Base-by-base conservation (phyloP, 108 stramenopile species). In the Aurantiochytrium sp. region DNA sequence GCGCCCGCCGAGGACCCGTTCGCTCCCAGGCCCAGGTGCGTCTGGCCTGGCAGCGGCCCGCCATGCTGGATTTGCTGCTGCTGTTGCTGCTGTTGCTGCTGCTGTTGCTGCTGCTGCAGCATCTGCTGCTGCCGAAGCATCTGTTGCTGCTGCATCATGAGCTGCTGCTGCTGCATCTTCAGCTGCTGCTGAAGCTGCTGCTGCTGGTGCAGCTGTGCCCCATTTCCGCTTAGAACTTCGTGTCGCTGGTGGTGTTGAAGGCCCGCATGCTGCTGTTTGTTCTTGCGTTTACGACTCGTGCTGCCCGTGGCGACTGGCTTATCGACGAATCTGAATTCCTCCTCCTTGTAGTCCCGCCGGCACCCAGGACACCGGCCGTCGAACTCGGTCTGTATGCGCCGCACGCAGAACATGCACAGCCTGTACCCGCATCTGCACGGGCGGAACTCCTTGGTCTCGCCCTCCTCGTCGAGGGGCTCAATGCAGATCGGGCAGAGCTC, bases 351-450 rank as follows among this genome's bases (percentile, higher is more conserved):
- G 45, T 81, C 69, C 1, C 69, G 10, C 10, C 69, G 69, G 69
- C 69, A 81, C 19, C 69, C 69, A 22, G 69, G 69, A n/a, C 69
- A 81, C n/a, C 69, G 37, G 1, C 69, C 45, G 45, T 81, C 69
- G 69, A 81, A 81, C 69, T 81, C 69, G 37, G 69, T 81, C 69
- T 45, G 37, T n/a, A 81, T 81, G 45, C 69, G 69, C 37, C 69
- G 37, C 37, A 81, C 69, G 45, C 69, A 81, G 45, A 81, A 81
- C 69, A 81, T 81, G 45, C 69, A 81, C 24, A 81, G 37, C 69
- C 69, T 41, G 2, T 81, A 81, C 37, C 45, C 45, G n/a, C 69
- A 81, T 48, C 24, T 41, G 69, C 69, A 81, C 5, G 69, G 69
- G 69, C 45, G 45, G 24, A 81, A 81, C 69, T 45, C 45, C 69